Evolutionary conservation across 2,329 filamentous ascomycete species (phyloP).

Genomic region (Paraphaeosphaeria minitans): DNA sequence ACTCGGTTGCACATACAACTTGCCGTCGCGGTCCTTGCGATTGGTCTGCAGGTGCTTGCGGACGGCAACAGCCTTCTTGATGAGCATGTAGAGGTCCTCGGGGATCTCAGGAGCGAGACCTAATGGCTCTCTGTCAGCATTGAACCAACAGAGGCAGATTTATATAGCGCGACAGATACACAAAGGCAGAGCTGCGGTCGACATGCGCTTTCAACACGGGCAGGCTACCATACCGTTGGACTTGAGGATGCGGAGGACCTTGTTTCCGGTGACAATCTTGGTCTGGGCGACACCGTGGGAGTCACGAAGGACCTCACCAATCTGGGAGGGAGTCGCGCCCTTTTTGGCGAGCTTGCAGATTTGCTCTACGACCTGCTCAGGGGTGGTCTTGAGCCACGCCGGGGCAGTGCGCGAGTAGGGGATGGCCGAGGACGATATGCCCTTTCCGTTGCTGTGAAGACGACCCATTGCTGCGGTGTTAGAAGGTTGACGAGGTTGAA

Average conservation of each 20-base stretch:
- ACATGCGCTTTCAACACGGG: conserved; percentile 49
- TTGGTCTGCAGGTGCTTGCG: conserved; percentile 99
- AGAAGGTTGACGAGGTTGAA: conserved; percentile 28
- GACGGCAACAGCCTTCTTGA: conserved; percentile 95
- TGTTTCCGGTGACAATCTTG: conserved; percentile 84
- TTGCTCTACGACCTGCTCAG: conserved; percentile 97
- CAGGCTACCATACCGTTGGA: conserved; percentile 79
- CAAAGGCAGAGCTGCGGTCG: conserved; percentile 39
- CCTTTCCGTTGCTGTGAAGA: conserved; percentile 99
- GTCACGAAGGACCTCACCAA: conserved; percentile 98
- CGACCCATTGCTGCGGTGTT: conserved; percentile 72
- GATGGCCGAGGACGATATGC: conserved; percentile 93
- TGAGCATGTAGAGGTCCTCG: conserved; percentile 99
- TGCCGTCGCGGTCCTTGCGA: conserved; percentile 99
- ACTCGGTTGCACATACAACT: conserved; percentile 64
- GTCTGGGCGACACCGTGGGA: conserved; percentile 98
- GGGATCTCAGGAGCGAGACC: conserved; percentile 98
- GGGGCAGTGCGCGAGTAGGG: conserved; percentile 95
- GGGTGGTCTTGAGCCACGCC: conserved; percentile 98
- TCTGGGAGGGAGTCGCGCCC: conserved; percentile 97
- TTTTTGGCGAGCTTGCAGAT: conserved; percentile 99
- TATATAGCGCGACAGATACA: conserved; percentile 72
- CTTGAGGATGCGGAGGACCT: conserved; percentile 99
- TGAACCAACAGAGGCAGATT: conserved; percentile 49
- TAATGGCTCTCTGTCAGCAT: conserved; percentile 46